Evolutionary conservation across 2,329 filamentous ascomycete species (phyloP), one percentile per base, ranked within the genome.

Genomic region (Pestalotiopsis sp.): DNA sequence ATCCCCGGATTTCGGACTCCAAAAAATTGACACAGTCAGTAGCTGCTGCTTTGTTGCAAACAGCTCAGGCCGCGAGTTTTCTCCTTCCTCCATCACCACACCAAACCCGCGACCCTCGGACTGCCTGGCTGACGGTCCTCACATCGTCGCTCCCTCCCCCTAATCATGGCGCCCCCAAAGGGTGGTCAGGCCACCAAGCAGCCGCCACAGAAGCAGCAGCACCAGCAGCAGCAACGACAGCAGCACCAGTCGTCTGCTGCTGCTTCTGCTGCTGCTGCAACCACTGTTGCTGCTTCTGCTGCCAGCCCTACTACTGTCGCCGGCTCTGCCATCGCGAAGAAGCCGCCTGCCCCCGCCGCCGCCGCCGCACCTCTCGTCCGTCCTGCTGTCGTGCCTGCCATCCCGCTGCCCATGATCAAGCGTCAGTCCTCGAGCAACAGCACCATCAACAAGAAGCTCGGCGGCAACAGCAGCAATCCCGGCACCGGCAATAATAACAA

Each of bases 361-460:
- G 25, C 70, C 27, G 67, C 64, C 57, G 36, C 71, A 57, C 63
- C 70, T 49, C 66, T 70, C 59, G 14, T 66, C 41, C 76, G 74
- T 70, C 74, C 72, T 60, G 68, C 74, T 60, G 75, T 79, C 2
- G 65, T 77, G 52, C 76, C 77, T 64, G 77, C 74, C 38, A 77
- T 79, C 67, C 77, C 77, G 25, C 69, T 78, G 64, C 67, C 76
- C n/a, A 71, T 76, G 67, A 74, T 78, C 65, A 70, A 72, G 62
- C 75, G 74, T 58, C 75, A 76, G 60, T 59, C 70, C 20, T 52
- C 45, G 17, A 72, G 69, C 68, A 66, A 67, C 56, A 69, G 31
- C 49, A 45, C 12, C 60, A 66, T 17, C 58, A 57, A 36, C 56
- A 39, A 23, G 31, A 23, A 27, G 41, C 12, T 20, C 31, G 20